These are phyloP conservation scores for Taiozyma onychis DNA, from an alignment of 1,139 yeast species.

Conservation along the genomic window DNA sequence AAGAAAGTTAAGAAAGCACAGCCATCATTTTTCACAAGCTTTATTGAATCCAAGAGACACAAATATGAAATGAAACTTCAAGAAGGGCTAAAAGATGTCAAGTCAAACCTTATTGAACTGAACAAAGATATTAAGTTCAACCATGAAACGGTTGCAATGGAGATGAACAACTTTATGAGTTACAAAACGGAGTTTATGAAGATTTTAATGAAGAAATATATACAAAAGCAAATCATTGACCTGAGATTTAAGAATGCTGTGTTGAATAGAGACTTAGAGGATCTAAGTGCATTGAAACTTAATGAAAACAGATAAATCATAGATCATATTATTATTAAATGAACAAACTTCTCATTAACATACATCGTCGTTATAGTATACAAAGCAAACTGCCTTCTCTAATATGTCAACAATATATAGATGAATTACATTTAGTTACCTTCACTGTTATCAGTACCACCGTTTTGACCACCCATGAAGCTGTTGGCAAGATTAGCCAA, in stretches of 20 bases:
- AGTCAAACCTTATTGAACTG: constrained; percentile 22
- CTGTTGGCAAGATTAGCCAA: constrained; percentile 59
- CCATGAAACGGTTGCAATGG: constrained; percentile 60
- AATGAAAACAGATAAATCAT: background rate
- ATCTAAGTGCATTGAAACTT: constrained; percentile 7
- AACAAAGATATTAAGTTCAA: constrained; percentile 32
- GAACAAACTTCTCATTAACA: background rate
- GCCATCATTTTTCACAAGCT: constrained; percentile 24
- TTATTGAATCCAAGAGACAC: constrained; percentile 36
- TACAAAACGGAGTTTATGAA: constrained; percentile 41
- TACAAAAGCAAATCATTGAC: constrained; percentile 24
- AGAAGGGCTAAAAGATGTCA: constrained; percentile 23
- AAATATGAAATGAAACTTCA: constrained; percentile 30
- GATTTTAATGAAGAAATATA: constrained; percentile 33
- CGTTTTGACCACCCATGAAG: constrained; percentile 38
- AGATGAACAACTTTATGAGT: constrained; percentile 50
- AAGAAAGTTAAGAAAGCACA: constrained; percentile 3
- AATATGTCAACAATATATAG: background rate
- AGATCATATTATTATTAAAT: background rate
- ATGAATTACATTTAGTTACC: background rate
- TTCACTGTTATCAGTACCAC: constrained; percentile 2
- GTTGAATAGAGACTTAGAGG: constrained; percentile 15
- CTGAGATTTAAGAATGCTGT: constrained; percentile 20
- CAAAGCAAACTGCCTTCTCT: background rate
- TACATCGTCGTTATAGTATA: background rate